Conservation (phyloP, 176 grass and related monocot species). For the Hordeum vulgare region DNA sequence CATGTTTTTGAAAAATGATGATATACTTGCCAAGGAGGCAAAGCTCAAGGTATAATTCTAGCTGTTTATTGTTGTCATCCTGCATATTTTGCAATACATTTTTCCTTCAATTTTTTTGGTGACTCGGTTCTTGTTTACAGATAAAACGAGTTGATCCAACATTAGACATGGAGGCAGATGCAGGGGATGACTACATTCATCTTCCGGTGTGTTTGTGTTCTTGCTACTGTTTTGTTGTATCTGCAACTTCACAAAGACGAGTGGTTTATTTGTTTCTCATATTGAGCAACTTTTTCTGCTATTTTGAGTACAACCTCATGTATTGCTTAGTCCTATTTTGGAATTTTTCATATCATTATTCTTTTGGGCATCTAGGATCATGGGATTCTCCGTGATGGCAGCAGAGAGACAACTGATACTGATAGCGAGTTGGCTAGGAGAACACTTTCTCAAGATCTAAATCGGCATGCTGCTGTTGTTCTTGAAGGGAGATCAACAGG, state of each 20-base stretch:
- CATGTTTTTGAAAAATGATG: constrained; percentile 82
- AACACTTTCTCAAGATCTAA: constrained; percentile 86
- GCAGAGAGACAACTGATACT: constrained; percentile 62
- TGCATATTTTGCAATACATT: constrained; percentile 11
- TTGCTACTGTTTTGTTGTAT: constrained; percentile 14
- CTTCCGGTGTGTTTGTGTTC: constrained; percentile 47
- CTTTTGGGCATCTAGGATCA: constrained; percentile 58
- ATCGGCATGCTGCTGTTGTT: constrained; percentile 96
- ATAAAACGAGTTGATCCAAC: constrained; percentile 96
- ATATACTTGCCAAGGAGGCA: constrained; percentile 89
- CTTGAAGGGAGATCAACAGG: constrained; percentile 90
- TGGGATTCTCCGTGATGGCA: constrained; percentile 80
- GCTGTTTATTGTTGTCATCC: neutral
- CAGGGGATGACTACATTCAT: constrained; percentile 93
- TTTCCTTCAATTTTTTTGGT: constrained; percentile 1
- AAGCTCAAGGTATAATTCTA: constrained; percentile 51
- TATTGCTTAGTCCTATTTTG: neutral
- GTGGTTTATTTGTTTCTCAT: neutral
- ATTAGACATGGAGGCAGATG: constrained; percentile 96
- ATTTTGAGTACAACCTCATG: neutral
- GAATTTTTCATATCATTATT: neutral
- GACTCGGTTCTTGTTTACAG: constrained; percentile 44
- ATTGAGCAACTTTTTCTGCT: neutral
- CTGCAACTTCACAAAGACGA: constrained; percentile 1
- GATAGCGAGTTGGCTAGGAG: constrained; percentile 62